Percentiles rank a stretch among this genome's conserved stretches.
Evolutionary conservation across 2,329 filamentous ascomycete genomes (phyloP).

Genomic region (Tolypocladium ophioglossoides): DNA sequence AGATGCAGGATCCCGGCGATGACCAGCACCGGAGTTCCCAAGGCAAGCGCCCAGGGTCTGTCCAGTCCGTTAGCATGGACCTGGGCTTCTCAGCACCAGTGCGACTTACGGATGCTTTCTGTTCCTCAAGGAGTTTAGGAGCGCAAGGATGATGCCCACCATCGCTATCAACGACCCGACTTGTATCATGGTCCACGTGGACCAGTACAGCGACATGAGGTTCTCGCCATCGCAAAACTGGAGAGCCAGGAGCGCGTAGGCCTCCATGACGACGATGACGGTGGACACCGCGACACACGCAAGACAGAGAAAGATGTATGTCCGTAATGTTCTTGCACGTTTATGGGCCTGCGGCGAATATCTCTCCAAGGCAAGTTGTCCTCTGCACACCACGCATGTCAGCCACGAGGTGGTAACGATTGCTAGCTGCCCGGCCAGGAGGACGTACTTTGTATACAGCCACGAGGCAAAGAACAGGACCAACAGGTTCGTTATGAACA

Average conservation of each 20-base stretch:
- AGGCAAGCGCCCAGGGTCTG: conserved; percentile 45
- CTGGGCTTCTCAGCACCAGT: neutral
- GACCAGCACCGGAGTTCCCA: conserved; percentile 50
- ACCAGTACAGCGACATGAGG: conserved; percentile 49
- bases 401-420: neutral
- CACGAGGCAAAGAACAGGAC: conserved; percentile 34
- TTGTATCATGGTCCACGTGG: conserved; percentile 50
- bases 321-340: conserved; percentile 18
- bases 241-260: conserved; percentile 39
- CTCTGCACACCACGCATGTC: conserved; percentile 11
- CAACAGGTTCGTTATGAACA: conserved; percentile 32
- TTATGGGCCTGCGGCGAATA: conserved; percentile 18
- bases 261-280: conserved; percentile 40
- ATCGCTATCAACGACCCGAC: conserved; percentile 48
- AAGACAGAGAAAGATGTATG: conserved; percentile 32
- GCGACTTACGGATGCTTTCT: conserved; percentile 38
- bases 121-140: conserved; percentile 37
- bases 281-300: conserved; percentile 34
- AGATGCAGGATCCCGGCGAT: conserved; percentile 43
- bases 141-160: conserved; percentile 42
- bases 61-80: neutral
- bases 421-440: neutral
- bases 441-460: conserved; percentile 27
- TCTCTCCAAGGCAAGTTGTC: conserved; percentile 25
- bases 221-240: conserved; percentile 52